phyloP scores from a whole-genome alignment of 768 basidiomycete genomes.

The Psilocybe sp. region DNA sequence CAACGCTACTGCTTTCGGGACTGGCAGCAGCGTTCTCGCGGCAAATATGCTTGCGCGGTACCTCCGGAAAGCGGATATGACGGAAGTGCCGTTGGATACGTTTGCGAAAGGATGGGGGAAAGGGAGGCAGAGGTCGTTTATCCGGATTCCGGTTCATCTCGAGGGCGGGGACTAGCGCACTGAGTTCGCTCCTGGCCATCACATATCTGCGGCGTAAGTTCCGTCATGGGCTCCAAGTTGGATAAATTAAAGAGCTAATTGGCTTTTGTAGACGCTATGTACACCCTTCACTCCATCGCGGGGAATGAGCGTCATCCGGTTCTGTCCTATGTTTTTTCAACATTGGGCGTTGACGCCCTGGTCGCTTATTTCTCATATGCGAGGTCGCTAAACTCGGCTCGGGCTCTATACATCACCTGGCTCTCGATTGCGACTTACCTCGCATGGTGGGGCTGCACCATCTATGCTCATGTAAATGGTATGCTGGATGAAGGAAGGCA shows the following conservation, averaged over 20 bases:
- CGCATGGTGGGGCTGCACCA: conserved; percentile 55
- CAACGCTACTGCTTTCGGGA: conserved; percentile 52
- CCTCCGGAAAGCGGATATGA: conserved; percentile 58
- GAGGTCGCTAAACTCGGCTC: conserved; percentile 51
- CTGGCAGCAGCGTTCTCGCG: conserved; percentile 56
- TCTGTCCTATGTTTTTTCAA: conserved; percentile 37
- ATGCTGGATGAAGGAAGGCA: conserved; percentile 29
- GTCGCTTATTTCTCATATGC: conserved; percentile 52
- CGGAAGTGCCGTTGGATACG: conserved; percentile 62
- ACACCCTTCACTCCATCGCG: conserved; percentile 48
- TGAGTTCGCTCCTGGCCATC: conserved; percentile 51
- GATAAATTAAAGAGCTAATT: not conserved
- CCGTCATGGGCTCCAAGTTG: not conserved
- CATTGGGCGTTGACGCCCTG: conserved; percentile 37
- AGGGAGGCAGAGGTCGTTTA: conserved; percentile 39
- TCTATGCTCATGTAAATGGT: conserved; percentile 50
- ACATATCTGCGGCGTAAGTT: conserved; percentile 67
- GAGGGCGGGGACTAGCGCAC: conserved; percentile 39
- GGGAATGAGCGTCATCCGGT: conserved; percentile 24
- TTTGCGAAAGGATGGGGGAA: conserved; percentile 57
- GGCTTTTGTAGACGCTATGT: conserved; percentile 45
- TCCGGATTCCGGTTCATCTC: conserved; percentile 45
- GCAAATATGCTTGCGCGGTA: conserved; percentile 73
- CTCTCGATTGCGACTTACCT: conserved; percentile 59
- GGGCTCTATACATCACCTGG: conserved; percentile 54